These are phyloP conservation scores for Spergularia azorica DNA, from an alignment of 179 eudicot genomes.

Conservation along the genomic window DNA sequence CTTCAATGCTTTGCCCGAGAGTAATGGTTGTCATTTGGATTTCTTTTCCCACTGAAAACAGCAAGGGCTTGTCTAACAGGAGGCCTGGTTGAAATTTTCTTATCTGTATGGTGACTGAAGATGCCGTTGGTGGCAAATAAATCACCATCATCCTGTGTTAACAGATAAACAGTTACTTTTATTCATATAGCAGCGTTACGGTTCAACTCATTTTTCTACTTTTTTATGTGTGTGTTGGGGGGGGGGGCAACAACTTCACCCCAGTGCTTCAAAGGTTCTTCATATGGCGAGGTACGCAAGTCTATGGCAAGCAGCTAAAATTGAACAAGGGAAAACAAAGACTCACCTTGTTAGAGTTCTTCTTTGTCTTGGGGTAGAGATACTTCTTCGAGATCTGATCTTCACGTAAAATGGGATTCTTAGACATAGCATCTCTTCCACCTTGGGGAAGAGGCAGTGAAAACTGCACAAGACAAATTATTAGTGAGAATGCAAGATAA, in stretches of 20 bases:
- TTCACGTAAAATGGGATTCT: constrained; percentile 91
- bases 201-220: too few species aligned
- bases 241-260: too few species aligned
- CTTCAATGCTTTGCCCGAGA: constrained; percentile 61
- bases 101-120: constrained; percentile 63
- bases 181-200: too few species aligned
- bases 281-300: too few species aligned
- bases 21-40: constrained; percentile 92
- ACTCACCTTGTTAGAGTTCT: constrained; percentile 66
- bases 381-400: constrained; percentile 84
- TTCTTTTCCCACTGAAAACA: constrained; percentile 83
- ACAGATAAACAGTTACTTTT: background rate
- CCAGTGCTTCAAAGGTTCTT: too few species aligned
- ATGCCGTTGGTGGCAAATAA: constrained; percentile 48
- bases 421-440: constrained; percentile 76
- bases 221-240: too few species aligned
- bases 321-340: background rate
- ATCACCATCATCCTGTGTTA: constrained; percentile 56
- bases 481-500: constrained; percentile 2
- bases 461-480: constrained; percentile 50
- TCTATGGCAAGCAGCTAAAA: too few species aligned
- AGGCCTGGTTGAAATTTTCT: constrained; percentile 65
- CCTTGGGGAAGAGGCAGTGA: constrained; percentile 92
- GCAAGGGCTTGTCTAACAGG: constrained; percentile 85
- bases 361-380: constrained; percentile 73